A percentile compares a stretch with the other conserved stretches of the same genome.
Conservation (phyloP, 2,329 filamentous ascomycete genomes). For the Alternaria sp. region DNA sequence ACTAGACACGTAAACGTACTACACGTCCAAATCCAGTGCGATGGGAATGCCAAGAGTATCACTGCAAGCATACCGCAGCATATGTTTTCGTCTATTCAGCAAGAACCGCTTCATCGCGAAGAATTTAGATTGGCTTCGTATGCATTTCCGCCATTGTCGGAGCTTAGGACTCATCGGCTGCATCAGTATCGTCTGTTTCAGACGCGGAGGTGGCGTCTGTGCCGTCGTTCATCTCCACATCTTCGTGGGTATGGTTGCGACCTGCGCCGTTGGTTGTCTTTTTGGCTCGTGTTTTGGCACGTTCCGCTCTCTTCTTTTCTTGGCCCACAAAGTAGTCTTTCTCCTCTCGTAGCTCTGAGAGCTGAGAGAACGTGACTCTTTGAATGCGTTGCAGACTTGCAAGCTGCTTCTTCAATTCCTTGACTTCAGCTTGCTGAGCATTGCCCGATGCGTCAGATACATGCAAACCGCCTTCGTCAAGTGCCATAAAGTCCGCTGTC, state of each 20-base stretch:
- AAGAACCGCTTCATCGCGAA: not conserved
- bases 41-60: slow-evolving; percentile 6
- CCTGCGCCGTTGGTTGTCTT: slow-evolving; percentile 35
- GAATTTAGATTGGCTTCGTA: slow-evolving; percentile 3
- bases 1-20: slow-evolving; percentile 16
- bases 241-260: slow-evolving; percentile 19
- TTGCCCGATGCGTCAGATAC: slow-evolving; percentile 11
- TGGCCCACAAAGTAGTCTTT: slow-evolving; percentile 47
- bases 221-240: slow-evolving; percentile 45
- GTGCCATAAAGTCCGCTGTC: slow-evolving; percentile 48
- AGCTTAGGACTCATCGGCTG: slow-evolving; percentile 22
- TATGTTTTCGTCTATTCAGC: slow-evolving; percentile 21
- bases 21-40: slow-evolving; percentile 20
- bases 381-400: slow-evolving; percentile 57
- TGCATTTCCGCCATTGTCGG: not conserved
- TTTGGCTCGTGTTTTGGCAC: slow-evolving; percentile 33
- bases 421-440: slow-evolving; percentile 41
- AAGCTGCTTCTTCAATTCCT: slow-evolving; percentile 51
- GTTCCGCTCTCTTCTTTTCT: slow-evolving; percentile 42
- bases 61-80: slow-evolving; percentile 10
- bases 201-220: slow-evolving; percentile 31
- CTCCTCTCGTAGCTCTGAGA: slow-evolving; percentile 56
- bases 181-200: slow-evolving; percentile 27
- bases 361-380: slow-evolving; percentile 56
- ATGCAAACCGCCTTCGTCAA: slow-evolving; percentile 21